Conservation (phyloP, 768 basidiomycete species). For the Xerocomus spinulosus region DNA sequence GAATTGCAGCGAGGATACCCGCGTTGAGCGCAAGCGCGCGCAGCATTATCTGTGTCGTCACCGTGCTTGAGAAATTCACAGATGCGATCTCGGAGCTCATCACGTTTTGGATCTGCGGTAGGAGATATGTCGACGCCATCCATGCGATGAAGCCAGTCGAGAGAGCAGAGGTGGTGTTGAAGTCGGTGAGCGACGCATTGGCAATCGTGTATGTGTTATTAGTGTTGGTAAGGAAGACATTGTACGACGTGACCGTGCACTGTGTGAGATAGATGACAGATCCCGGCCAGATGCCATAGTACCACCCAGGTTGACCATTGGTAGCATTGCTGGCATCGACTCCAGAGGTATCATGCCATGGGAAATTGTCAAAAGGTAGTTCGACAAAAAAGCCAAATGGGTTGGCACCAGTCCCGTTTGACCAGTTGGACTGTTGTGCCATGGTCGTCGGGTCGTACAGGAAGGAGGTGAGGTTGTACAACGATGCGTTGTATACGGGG, state of each 20-base stretch:
- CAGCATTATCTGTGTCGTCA: conserved; percentile 1
- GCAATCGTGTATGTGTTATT: neutral
- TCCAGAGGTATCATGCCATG: neutral
- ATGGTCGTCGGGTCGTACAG: conserved; percentile 1
- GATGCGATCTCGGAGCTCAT: neutral
- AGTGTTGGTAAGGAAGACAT: neutral
- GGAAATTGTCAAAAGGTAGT: neutral
- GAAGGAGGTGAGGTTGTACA: conserved; percentile 2
- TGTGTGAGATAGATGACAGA: neutral
- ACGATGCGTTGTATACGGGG: conserved; percentile 1
- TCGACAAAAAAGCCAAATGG: conserved; percentile 2
- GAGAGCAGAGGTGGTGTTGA: conserved; percentile 1
- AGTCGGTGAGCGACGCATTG: neutral
- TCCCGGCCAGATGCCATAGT: neutral
- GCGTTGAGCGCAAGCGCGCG: conserved; percentile 1
- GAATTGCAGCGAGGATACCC: neutral
- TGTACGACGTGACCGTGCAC: conserved; percentile 1
- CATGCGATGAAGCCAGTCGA: neutral
- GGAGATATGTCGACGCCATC: conserved; percentile 1
- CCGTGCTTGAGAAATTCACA: neutral
- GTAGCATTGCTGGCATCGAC: neutral
- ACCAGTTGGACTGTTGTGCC: neutral
- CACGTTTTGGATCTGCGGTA: neutral
- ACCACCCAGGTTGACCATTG: neutral
- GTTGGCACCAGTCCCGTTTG: neutral